Evolutionary conservation across 768 basidiomycete genomes (phyloP), one percentile per base, ranked within the genome.

Genomic region (Russula griseocarnosa): DNA sequence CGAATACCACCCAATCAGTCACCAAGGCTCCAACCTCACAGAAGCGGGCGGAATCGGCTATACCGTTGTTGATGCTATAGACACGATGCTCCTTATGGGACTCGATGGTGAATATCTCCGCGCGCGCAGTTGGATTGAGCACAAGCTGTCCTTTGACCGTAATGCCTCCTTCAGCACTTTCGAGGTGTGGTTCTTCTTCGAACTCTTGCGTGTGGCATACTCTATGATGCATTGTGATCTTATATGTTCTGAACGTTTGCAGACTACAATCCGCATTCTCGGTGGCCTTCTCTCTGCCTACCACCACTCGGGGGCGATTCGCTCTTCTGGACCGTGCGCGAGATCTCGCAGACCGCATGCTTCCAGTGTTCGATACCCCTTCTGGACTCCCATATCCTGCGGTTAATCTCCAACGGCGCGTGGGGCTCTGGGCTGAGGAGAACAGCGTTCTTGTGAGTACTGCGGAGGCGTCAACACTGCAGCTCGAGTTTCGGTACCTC

Each of bases 261-360:
- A 95, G 92, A 94, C 91, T 1, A 97, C 94, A 0, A 98, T 97
- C 58, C 86, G 95, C 26, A 83, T 96, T 1, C 79, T 98, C 3
- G 95, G 96, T 10, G 96, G 96, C 0, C 82, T 98, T 5, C 79
- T 98, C 2, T 86, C 94, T 1, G 89, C 94, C 0, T 86, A 93
- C 71, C 85, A 94, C 70, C 81, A 97, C 11, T 86, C 0, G 80
- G 73, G 1, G 76, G 82, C 36, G 88, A 94, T 63, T 69, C 77
- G 5, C 69, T 95, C 3, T 93, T 84, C 72, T 97, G 11, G 79
- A 86, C 61, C 86, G 85, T 65, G 92, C 95, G 1, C 74, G 79
- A 11, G 94, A 97, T 60, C 84, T 98, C 2, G 94, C 85, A 16
- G 86, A 94, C 69, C 82, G 94, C n/a, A 82, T 98, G 13, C 74